Evolutionary conservation across 495 filamentous ascomycete genomes (phyloP), one percentile per base, ranked within the genome.

Genomic region (Xylaria telfairii): DNA sequence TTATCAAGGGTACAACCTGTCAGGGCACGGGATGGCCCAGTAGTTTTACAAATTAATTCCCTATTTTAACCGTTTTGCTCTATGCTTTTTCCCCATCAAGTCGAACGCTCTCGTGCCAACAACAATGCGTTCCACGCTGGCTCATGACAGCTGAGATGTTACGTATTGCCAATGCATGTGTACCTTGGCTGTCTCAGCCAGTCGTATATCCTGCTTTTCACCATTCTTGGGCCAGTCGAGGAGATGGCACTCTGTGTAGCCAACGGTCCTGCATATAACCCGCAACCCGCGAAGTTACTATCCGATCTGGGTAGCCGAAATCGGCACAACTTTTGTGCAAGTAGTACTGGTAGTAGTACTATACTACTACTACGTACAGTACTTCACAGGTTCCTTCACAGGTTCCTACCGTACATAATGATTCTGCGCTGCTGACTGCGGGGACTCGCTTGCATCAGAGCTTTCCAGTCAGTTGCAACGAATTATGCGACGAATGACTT

Each of bases 391-490:
- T n/a, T n/a, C n/a, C n/a, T n/a, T n/a, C 37, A 26, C 57, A 24
- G 54, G 9, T 37, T 59, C 13, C 41, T 32, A 37, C 57, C 3
- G n/a, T n/a, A 30, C 26, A 28, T 24, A 5, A 6, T 21, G 44
- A 65, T n/a, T 49, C 28, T 24, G 62, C 62, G 9, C 17, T 21
- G 64, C 64, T 66, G 64, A 66, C 64, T 66, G 62, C n/a, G 64
- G 32, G 21, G 59, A 42, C 59, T 54, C 28, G 54, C 24, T 32
- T 53, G 44, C 28, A 34, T 49, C 41, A 49, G 54, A 34, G 30
- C 61, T 15, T 49, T 44, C 42, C n/a, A n/a, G n/a, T n/a, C 62
- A n/a, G 26, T 37, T 1, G 9, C 10, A 34, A 10, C 28, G 39
- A 39, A 65, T 51, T 28, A 65, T 51, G 46, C 30, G 47, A 41